Conservation (phyloP, 140 eudicot species). For the Flaveria floridana region DNA sequence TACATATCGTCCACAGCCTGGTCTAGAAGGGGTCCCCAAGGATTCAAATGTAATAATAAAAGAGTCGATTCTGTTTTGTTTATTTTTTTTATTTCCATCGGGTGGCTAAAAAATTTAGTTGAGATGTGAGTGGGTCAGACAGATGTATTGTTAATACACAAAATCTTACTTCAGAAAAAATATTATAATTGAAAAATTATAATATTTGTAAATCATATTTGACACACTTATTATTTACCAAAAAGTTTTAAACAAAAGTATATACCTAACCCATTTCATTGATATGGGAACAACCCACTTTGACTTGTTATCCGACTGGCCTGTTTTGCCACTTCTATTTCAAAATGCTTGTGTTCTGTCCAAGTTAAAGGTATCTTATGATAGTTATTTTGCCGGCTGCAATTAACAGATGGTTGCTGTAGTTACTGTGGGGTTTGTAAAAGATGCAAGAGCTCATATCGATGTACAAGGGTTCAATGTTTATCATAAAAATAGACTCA, state of each 20-base stretch:
- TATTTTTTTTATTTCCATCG: not conserved
- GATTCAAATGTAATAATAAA: constrained; percentile 56
- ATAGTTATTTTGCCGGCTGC: not conserved
- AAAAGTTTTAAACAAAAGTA: not conserved
- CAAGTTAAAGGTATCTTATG: constrained; percentile 9
- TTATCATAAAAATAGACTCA: constrained; percentile 89
- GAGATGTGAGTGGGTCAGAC: not conserved
- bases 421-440: constrained; percentile 87
- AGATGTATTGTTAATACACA: not conserved
- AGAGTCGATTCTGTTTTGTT: not conserved
- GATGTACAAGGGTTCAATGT: constrained; percentile 98
- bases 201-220: not conserved
- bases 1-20: constrained; percentile 80
- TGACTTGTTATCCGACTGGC: not conserved
- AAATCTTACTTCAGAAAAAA: not conserved
- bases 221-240: not conserved
- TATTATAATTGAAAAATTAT: not conserved
- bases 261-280: not conserved
- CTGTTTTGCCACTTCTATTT: constrained; percentile 6
- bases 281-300: not conserved
- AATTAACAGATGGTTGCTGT: constrained; percentile 67
- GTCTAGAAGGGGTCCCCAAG: constrained; percentile 57
- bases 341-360: constrained; percentile 22
- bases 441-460: constrained; percentile 83
- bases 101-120: not conserved